phyloP scores from a whole-genome alignment of 768 basidiomycete genomes.

The Leccinum truebloodii region DNA sequence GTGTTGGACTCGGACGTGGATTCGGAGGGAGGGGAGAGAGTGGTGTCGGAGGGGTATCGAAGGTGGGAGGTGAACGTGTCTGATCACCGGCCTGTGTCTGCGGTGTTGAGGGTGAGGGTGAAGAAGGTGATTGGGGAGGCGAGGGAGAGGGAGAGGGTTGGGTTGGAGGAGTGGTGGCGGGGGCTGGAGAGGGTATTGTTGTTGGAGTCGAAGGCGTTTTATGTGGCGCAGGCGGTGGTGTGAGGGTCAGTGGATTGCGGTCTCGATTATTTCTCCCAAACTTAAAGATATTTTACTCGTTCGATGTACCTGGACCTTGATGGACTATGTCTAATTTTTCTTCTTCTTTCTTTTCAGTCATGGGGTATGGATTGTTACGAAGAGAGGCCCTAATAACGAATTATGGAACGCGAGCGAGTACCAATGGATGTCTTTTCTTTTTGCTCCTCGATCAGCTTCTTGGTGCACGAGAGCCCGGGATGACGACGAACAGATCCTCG shows the following conservation, averaged over 20 bases:
- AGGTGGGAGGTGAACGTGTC: slow-evolving; percentile 88
- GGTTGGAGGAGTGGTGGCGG: slow-evolving; percentile 59
- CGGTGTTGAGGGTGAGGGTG: slow-evolving; percentile 70
- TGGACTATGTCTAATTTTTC: background rate
- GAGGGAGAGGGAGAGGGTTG: slow-evolving; percentile 55
- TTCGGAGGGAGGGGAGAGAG: slow-evolving; percentile 52
- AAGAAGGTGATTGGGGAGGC: slow-evolving; percentile 67
- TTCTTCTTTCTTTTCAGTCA: background rate
- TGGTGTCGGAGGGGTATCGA: slow-evolving; percentile 67
- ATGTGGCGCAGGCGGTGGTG: slow-evolving; percentile 31
- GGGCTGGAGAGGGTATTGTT: slow-evolving; percentile 34
- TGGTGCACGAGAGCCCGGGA: too few species aligned
- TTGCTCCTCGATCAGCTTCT: too few species aligned
- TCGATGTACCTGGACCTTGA: background rate
- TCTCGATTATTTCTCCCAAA: background rate
- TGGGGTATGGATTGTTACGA: background rate
- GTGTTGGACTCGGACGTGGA: background rate
- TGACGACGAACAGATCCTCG: too few species aligned
- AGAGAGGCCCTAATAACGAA: too few species aligned
- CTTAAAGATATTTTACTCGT: background rate
- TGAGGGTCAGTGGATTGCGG: slow-evolving; percentile 13
- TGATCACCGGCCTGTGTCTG: slow-evolving; percentile 89
- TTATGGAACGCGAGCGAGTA: too few species aligned
- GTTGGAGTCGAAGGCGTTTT: slow-evolving; percentile 34
- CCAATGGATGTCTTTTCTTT: too few species aligned